Evolutionary conservation across 257 asterid species (phyloP).

Genomic region (Solanum gracilifrons): DNA sequence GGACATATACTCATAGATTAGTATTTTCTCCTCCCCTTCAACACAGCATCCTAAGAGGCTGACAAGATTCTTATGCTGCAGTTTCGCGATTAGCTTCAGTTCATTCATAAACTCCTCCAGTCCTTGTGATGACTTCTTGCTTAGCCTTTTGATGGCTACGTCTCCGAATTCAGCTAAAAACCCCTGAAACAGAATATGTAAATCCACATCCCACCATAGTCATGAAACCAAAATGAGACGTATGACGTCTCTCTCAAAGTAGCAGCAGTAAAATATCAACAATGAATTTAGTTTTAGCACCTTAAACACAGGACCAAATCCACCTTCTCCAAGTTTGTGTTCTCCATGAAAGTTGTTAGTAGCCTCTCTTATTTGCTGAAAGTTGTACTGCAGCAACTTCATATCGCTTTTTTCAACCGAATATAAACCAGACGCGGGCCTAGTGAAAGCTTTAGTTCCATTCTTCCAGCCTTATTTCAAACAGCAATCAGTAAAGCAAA

Average conservation of each 20-base stretch:
- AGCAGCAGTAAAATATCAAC: not conserved
- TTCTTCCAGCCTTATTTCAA: not conserved
- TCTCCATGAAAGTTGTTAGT: constrained; percentile 1
- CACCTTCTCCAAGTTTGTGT: constrained; percentile 10
- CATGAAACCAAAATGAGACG: not conserved
- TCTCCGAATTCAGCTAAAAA: not conserved
- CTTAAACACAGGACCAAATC: constrained; percentile 12
- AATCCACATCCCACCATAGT: not conserved
- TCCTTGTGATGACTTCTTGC: constrained; percentile 17
- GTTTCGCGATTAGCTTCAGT: not conserved
- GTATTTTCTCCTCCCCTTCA: constrained; percentile 9
- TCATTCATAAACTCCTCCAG: constrained; percentile 19
- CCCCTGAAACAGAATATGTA: constrained; percentile 1
- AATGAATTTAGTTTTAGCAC: not conserved
- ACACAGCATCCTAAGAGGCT: constrained; percentile 9
- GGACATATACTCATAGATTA: constrained; percentile 10
- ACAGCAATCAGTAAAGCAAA: not conserved
- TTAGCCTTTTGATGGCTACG: constrained; percentile 21
- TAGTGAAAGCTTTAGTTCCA: not conserved
- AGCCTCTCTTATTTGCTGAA: not conserved
- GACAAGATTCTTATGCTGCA: not conserved
- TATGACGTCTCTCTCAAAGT: not conserved
- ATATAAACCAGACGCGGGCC: not conserved
- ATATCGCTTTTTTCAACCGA: not conserved
- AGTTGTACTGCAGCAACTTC: not conserved